Base-by-base conservation (phyloP, 164 flowering plant species). In the Taxillus chinensis region DNA sequence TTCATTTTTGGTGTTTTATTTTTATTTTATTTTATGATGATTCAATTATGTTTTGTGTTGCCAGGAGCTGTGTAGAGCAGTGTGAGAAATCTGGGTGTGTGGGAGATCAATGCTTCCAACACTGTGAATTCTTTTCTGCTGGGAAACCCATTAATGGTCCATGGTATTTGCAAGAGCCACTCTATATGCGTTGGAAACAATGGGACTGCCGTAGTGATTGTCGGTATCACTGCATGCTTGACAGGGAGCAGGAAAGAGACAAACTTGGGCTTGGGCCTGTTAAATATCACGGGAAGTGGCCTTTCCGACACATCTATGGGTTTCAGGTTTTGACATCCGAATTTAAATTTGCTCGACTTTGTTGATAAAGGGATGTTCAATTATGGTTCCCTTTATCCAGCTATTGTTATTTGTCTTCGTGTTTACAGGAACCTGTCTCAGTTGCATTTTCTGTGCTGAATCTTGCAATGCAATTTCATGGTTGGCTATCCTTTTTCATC, bases 261-360 rank as follows among this genome's bases (percentile, higher is more conserved):
- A 68, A 57, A 49, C 74, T 74, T 65, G 96, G 93, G 59, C 68
- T 72, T 27, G 68, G 66, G 46, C 97, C 96, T 50, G 76, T 71
- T 53, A 92, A 92, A 71, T 92, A 92, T 69, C 90, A 89, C 71
- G 96, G 96, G 15, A 91, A 88, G 75, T 91, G 97, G 97, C 90
- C 97, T 5, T 83, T 91, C 70, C 67, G 45, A 41, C 96, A 92
- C 27, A 82, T 85, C 11, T 83, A 77, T 70, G 93, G 90, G 12
- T 72, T 91, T 41, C 91, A 91, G 96, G 97, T 91, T 13, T 74
- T 70, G 71, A 17, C 37, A 0, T 17, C 17, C 2, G 15, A 55
- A 3, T 7, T 11, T 41, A 58, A 48, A 48, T 43, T 3, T 48
- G 51, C 51, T 8, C 51, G 27, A 27, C 1, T 27, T 27, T 27